A percentile compares a stretch with the other conserved stretches of the same genome.
These are phyloP conservation scores for Hypsizygus ulmarius DNA, from an alignment of 1,284 basidiomycete species.

Conservation along the genomic window DNA sequence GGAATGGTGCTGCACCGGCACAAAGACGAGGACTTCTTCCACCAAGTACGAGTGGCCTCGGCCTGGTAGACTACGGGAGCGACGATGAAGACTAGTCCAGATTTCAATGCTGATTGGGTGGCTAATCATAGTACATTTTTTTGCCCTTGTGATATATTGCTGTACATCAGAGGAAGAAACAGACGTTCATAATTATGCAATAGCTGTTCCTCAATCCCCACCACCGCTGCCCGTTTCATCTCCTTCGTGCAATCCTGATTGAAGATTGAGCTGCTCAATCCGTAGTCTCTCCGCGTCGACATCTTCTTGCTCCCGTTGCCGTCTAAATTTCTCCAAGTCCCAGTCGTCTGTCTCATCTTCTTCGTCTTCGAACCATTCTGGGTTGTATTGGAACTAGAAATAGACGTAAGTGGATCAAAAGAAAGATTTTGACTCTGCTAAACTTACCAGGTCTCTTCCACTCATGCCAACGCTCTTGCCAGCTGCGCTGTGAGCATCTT, in stretches of 20 bases:
- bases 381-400: conserved; percentile 88
- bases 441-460: conserved; percentile 83
- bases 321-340: conserved; percentile 67
- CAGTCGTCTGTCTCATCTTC: conserved; percentile 75
- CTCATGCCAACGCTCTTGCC: conserved; percentile 95
- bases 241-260: conserved; percentile 23
- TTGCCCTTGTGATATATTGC: conserved; percentile 12
- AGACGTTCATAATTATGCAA: conserved; percentile 5
- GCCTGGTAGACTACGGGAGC: conserved; percentile 72
- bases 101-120: conserved; percentile 9
- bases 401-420: conserved; percentile 7
- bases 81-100: conserved; percentile 59
- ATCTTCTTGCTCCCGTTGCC: conserved; percentile 62
- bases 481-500: conserved; percentile 80
- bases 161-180: conserved; percentile 14
- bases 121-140: not conserved
- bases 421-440: conserved; percentile 5
- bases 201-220: conserved; percentile 6
- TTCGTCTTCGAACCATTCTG: conserved; percentile 90
- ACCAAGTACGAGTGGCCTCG: conserved; percentile 43
- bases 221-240: conserved; percentile 16
- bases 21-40: conserved; percentile 32
- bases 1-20: conserved; percentile 40
- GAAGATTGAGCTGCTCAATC: conserved; percentile 32
- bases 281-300: conserved; percentile 35